Evolutionary conservation across 176 grass and related monocot species (phyloP).

Genomic region (Aegilops umbellulata): DNA sequence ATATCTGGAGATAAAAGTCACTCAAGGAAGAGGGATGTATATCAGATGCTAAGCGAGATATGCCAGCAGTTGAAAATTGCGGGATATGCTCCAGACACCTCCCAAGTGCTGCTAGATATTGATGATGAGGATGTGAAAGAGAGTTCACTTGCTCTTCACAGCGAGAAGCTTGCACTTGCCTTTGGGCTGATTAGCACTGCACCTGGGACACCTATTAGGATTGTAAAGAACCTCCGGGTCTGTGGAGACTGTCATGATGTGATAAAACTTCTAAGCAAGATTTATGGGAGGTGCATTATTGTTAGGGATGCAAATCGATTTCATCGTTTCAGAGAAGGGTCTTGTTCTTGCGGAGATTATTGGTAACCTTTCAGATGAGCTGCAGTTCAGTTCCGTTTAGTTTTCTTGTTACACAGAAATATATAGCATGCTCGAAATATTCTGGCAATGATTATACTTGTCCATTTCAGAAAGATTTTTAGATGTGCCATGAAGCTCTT

Average conservation of each 20-base stretch:
- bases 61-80: constrained; percentile 42
- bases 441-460: constrained; percentile 2
- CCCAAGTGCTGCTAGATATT: constrained; percentile 65
- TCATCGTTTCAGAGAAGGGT: constrained; percentile 59
- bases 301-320: constrained; percentile 66
- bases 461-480: constrained; percentile 26
- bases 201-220: constrained; percentile 46
- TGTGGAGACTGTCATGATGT: constrained; percentile 71
- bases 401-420: constrained; percentile 26
- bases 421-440: constrained; percentile 26
- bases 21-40: constrained; percentile 50
- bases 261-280: constrained; percentile 62
- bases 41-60: constrained; percentile 58
- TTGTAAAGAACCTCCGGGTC: constrained; percentile 64
- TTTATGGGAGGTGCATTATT: constrained; percentile 65
- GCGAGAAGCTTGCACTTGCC: constrained; percentile 69
- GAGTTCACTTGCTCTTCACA: constrained; percentile 62
- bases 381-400: constrained; percentile 3
- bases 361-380: constrained; percentile 41
- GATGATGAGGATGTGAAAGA: constrained; percentile 61
- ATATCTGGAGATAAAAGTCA: constrained; percentile 60
- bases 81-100: constrained; percentile 55
- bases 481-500: constrained; percentile 13
- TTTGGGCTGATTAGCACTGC: constrained; percentile 61
- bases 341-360: constrained; percentile 68